Evolutionary conservation across 2,329 filamentous ascomycete genomes (phyloP), one percentile per base, ranked within the genome.

Genomic region (Claviceps digitariae): DNA sequence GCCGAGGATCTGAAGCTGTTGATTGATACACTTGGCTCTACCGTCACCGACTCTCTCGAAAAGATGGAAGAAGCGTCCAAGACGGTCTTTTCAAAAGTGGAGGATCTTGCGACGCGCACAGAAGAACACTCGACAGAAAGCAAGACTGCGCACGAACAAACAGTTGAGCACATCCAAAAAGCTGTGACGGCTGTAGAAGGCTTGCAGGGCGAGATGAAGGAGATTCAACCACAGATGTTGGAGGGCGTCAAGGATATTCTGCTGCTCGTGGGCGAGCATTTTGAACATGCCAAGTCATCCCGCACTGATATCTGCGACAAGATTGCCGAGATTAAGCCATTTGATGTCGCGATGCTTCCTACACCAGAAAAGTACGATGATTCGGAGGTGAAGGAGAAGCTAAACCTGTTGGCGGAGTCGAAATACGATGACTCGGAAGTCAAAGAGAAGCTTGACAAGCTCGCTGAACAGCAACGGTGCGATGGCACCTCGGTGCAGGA

Each of bases 141-240:
- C 58, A 91, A 87, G 70, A 75, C 79, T 1, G 87, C 95, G 63
- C 90, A 96, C 63, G 79, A 88, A 59, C 79, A 87, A 59, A 94
- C 90, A 10, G 83, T 88, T 8, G 86, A 90, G 38, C 84, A 94
- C 60, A 76, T 95, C 52, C 80, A 84, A 60, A 85, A 89, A 63
- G 82, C 87, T 12, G 73, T 90, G 40, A 78, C 78, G 54, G 81
- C 81, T 8, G 82, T 95, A 17, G 84, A 87, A 59, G 82, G 81
- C 25, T 73, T 97, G 1, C 86, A 94, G 63, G 84, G 78, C 55
- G 83, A 93, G 54, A 78, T 95, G 31, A 79, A 79, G 9, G 90
- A 96, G 65, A 85, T 86, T 58, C 86, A 96, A 60, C 93, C 93
- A 1, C 86, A 94, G 69, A 86, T 97, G 59, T 78, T 96, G 54